These are phyloP conservation scores for Jamesozyma rosinii DNA, from an alignment of 805 yeast species.

Conservation along the genomic window DNA sequence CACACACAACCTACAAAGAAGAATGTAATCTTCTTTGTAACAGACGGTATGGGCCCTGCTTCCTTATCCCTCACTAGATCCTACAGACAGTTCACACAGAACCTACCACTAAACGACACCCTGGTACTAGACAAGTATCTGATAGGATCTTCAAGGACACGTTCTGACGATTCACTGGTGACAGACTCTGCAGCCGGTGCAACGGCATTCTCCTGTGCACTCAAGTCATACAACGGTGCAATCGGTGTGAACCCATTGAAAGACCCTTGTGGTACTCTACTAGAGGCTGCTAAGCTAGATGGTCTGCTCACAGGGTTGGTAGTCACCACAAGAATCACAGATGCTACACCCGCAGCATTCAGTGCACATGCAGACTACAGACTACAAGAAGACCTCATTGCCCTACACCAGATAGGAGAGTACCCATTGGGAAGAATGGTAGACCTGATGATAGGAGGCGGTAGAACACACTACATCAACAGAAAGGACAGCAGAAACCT, in stretches of 20 bases:
- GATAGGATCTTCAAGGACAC: slow-evolving; percentile 78
- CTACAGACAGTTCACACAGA: slow-evolving; percentile 46
- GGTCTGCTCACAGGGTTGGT: slow-evolving; percentile 85
- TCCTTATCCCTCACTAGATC: slow-evolving; percentile 72
- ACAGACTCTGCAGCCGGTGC: slow-evolving; percentile 98
- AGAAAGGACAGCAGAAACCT: slow-evolving; percentile 64
- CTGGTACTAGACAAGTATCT: slow-evolving; percentile 58
- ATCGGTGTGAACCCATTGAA: slow-evolving; percentile 68
- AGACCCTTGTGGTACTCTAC: slow-evolving; percentile 76
- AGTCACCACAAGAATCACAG: slow-evolving; percentile 85
- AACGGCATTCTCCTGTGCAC: slow-evolving; percentile 80
- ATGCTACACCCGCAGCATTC: slow-evolving; percentile 91
- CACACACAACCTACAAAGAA: slow-evolving; percentile 34
- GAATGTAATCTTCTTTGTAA: slow-evolving; percentile 78
- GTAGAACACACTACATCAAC: slow-evolving; percentile 67
- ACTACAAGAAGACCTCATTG: slow-evolving; percentile 74
- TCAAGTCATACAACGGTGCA: slow-evolving; percentile 82
- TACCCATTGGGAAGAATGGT: slow-evolving; percentile 72
- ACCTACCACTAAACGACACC: slow-evolving; percentile 44
- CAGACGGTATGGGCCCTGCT: slow-evolving; percentile 95
- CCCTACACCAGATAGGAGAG: slow-evolving; percentile 76
- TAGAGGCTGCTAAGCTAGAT: slow-evolving; percentile 76
- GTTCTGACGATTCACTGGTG: slow-evolving; percentile 64
- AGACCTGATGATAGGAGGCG: slow-evolving; percentile 86
- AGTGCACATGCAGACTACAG: slow-evolving; percentile 71